Conservation (phyloP, 2,329 filamentous ascomycete species). For the Aspergillus fijiensis region DNA sequence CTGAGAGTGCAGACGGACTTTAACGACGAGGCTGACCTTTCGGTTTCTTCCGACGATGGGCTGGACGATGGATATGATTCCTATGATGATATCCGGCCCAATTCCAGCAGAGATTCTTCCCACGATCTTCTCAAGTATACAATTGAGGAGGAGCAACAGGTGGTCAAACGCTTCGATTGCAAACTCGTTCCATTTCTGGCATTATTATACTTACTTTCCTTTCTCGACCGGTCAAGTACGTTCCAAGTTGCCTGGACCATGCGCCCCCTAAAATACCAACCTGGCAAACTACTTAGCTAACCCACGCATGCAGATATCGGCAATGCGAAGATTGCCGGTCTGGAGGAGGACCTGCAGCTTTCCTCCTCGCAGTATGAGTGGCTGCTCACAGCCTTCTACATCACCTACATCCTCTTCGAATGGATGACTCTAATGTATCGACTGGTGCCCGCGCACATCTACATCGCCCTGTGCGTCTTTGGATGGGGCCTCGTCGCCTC, state of each 20-base stretch:
- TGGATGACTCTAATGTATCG: conserved; percentile 66
- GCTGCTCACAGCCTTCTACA: conserved; percentile 63
- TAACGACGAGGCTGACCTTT: conserved; percentile 16
- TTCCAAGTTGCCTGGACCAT: conserved; percentile 11
- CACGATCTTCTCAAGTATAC: conserved; percentile 38
- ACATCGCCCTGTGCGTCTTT: conserved; percentile 62
- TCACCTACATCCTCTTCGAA: conserved; percentile 64
- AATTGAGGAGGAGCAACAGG: conserved; percentile 67
- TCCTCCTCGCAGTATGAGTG: conserved; percentile 59
- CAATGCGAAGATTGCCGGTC: conserved; percentile 62
- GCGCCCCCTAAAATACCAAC: too few relatives aligned
- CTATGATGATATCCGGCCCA: conserved; percentile 21
- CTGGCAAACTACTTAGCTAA: conserved; percentile 5
- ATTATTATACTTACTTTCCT: conserved; percentile 78
- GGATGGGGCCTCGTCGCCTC: conserved; percentile 79
- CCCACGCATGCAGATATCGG: conserved; percentile 50
- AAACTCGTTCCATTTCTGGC: conserved; percentile 78
- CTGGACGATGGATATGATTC: conserved; percentile 31
- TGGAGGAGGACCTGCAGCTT: conserved; percentile 55
- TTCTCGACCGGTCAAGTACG: conserved; percentile 81
- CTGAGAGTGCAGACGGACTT: conserved; percentile 40
- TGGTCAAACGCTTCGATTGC: conserved; percentile 74
- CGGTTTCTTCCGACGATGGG: conserved; percentile 23
- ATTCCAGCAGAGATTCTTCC: conserved; percentile 4
- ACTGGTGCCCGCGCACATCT: conserved; percentile 60